phyloP scores from a whole-genome alignment of 345 rosid genomes.

The Anastatica hierochuntica region DNA sequence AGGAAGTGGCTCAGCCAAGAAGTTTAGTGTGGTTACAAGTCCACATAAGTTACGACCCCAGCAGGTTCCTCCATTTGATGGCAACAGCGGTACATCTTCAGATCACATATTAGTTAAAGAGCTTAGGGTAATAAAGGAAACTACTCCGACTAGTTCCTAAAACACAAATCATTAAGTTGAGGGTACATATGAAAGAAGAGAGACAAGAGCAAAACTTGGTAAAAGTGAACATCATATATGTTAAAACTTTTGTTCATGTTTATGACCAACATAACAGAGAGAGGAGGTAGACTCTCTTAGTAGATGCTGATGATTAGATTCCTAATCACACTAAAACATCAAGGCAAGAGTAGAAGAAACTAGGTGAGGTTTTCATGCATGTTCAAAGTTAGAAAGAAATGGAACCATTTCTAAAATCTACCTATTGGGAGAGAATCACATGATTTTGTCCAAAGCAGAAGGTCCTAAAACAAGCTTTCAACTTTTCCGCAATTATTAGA shows the following conservation, averaged over 20 bases:
- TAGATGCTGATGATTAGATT: too few species aligned
- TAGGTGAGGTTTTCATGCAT: not conserved
- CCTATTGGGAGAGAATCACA: slow-evolving; percentile 2
- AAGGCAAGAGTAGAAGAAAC: too few species aligned
- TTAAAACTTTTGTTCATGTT: too few species aligned
- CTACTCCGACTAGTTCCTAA: not conserved
- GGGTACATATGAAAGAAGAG: not conserved
- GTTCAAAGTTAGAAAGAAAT: not conserved
- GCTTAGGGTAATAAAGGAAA: not conserved
- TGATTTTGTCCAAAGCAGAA: not conserved
- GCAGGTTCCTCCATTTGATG: not conserved
- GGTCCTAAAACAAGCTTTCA: not conserved
- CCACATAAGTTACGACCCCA: not conserved
- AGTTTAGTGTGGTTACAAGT: not conserved
- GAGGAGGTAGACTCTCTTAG: too few species aligned
- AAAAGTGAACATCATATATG: not conserved
- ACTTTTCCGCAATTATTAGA: slow-evolving; percentile 1
- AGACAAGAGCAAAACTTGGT: too few species aligned
- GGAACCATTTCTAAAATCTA: not conserved
- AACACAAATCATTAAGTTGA: not conserved
- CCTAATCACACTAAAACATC: too few species aligned
- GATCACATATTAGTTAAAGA: not conserved
- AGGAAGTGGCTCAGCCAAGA: too few species aligned
- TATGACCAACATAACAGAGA: too few species aligned
- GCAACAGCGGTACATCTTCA: not conserved